Evolutionary conservation across 1,139 yeast genomes (phyloP).

Genomic region (Yamadazyma jaroonii): DNA sequence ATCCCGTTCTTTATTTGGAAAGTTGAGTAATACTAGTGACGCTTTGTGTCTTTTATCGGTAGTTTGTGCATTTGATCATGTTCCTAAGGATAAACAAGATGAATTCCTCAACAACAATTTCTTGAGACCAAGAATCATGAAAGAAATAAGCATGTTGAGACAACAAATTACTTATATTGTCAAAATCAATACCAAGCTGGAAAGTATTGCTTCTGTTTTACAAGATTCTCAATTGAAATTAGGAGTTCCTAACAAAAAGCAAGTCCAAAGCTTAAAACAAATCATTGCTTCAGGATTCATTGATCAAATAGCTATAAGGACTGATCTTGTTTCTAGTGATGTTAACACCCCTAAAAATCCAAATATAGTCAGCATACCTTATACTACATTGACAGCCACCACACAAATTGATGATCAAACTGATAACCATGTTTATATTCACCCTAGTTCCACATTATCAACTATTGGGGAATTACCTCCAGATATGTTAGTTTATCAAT

Average conservation of each 20-base stretch:
- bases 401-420: constrained; percentile 31
- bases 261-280: constrained; percentile 79
- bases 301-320: constrained; percentile 86
- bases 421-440: constrained; percentile 65
- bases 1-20: constrained; percentile 59
- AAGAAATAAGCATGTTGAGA: constrained; percentile 79
- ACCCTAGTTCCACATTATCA: constrained; percentile 66
- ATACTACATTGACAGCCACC: constrained; percentile 63
- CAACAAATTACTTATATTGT: constrained; percentile 77
- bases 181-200: constrained; percentile 58
- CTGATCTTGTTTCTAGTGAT: constrained; percentile 70
- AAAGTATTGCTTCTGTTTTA: constrained; percentile 50
- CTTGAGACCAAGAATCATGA: constrained; percentile 70
- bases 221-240: constrained; percentile 46
- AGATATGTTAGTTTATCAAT: constrained; percentile 66
- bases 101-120: constrained; percentile 59
- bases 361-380: constrained; percentile 66
- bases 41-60: constrained; percentile 75
- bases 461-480: constrained; percentile 67
- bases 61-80: constrained; percentile 85
- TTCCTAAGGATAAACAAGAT: constrained; percentile 43
- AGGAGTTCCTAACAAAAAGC: constrained; percentile 65
- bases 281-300: constrained; percentile 91
- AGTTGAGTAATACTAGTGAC: constrained; percentile 72
- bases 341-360: constrained; percentile 56